phyloP scores from a whole-genome alignment of 768 basidiomycete genomes.

The Cystoderma amianthinum region DNA sequence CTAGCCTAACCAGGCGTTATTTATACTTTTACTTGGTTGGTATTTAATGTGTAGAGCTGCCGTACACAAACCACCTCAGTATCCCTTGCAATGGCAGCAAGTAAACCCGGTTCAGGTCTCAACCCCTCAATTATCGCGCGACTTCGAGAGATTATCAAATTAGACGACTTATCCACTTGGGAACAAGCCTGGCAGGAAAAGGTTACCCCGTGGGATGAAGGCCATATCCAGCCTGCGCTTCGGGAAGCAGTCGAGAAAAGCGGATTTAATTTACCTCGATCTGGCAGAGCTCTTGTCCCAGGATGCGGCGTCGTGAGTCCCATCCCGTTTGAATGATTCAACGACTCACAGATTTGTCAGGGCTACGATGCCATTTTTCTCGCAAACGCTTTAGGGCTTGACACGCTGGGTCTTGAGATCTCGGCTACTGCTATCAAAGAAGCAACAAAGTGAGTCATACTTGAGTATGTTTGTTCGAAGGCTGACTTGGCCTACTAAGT shows the following conservation, averaged over 20 bases:
- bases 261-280: slow-evolving; percentile 33
- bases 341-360: slow-evolving; percentile 28
- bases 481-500: slow-evolving; percentile 2
- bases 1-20: too few species aligned
- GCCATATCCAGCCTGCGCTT: slow-evolving; percentile 48
- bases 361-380: slow-evolving; percentile 57
- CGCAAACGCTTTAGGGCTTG: slow-evolving; percentile 37
- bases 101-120: too few species aligned
- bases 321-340: not conserved
- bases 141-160: slow-evolving; percentile 3
- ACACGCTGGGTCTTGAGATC: slow-evolving; percentile 49
- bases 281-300: slow-evolving; percentile 22
- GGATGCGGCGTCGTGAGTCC: slow-evolving; percentile 41
- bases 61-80: too few species aligned
- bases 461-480: not conserved
- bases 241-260: slow-evolving; percentile 40
- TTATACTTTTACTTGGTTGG: too few species aligned
- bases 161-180: slow-evolving; percentile 7
- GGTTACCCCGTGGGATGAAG: slow-evolving; percentile 60
- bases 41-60: too few species aligned
- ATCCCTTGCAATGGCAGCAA: too few species aligned
- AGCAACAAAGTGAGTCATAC: slow-evolving; percentile 36
- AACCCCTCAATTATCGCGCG: not conserved
- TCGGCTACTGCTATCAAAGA: slow-evolving; percentile 43
- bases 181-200: slow-evolving; percentile 29